Percentiles rank a stretch among this genome's conserved stretches.
phyloP scores from a whole-genome alignment of 192 early-diverging fungal genomes.

The Coemansia furcata region DNA sequence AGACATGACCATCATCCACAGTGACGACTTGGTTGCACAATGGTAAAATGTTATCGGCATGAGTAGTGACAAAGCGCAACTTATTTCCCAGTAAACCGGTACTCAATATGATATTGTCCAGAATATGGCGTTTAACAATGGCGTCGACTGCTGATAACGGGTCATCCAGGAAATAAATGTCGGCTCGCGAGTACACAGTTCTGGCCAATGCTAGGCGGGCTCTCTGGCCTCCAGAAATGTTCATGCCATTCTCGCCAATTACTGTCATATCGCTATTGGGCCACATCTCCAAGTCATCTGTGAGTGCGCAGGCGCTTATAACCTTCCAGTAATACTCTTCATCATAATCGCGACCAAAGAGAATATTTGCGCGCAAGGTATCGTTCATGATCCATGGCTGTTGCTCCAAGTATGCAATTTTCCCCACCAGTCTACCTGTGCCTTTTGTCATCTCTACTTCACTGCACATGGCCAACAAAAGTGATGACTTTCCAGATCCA shows the following conservation, averaged over 20 bases:
- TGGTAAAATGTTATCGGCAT: constrained; percentile 29
- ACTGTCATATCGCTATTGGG: constrained; percentile 65
- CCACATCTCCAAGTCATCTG: constrained; percentile 62
- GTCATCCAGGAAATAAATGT: constrained; percentile 73
- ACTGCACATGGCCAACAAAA: constrained; percentile 60
- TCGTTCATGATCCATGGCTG: constrained; percentile 38
- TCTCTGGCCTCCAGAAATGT: constrained; percentile 70
- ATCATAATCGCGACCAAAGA: constrained; percentile 70
- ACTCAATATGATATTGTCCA: constrained; percentile 59
- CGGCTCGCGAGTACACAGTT: constrained; percentile 63
- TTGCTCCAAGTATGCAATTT: constrained; percentile 31
- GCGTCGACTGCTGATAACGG: constrained; percentile 70
- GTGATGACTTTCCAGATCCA: constrained; percentile 62
- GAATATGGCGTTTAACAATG: constrained; percentile 62
- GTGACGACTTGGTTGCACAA: constrained; percentile 27
- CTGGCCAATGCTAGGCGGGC: constrained; percentile 66
- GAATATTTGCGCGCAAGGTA: constrained; percentile 75
- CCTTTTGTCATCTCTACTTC: constrained; percentile 45
- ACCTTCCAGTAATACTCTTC: constrained; percentile 58
- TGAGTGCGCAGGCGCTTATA: constrained; percentile 61
- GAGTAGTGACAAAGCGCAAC: constrained; percentile 46
- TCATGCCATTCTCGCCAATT: constrained; percentile 69
- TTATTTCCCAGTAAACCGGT: constrained; percentile 54
- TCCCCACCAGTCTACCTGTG: constrained; percentile 15
- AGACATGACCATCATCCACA: constrained; percentile 5